A percentile compares a stretch with the other conserved stretches of the same genome.
phyloP scores from a whole-genome alignment of 2,329 filamentous ascomycete genomes.

The Aspergillus novoparasiticus region DNA sequence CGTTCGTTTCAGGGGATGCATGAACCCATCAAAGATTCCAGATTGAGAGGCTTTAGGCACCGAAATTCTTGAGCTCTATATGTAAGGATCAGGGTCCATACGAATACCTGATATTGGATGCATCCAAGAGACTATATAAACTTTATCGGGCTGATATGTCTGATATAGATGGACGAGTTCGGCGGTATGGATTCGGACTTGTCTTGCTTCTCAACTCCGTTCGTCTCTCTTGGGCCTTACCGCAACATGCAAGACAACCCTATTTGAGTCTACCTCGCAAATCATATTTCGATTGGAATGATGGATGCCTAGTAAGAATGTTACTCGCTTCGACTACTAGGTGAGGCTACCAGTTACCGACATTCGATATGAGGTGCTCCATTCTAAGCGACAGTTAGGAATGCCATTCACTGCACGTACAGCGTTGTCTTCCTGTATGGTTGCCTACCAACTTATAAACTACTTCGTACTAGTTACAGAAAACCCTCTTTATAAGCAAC shows the following conservation, averaged over 20 bases:
- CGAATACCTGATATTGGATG: not conserved
- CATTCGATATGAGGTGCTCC: not conserved
- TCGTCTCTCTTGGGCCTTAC: not conserved
- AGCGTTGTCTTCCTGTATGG: not conserved
- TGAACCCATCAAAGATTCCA: not conserved
- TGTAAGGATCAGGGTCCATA: not conserved
- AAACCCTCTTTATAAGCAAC: too few species aligned
- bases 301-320: not conserved
- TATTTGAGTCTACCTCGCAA: not conserved
- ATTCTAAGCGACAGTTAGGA: not conserved
- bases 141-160: not conserved
- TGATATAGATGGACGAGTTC: not conserved
- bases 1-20: not conserved
- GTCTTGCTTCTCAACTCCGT: not conserved
- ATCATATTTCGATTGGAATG: not conserved
- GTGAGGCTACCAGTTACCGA: not conserved
- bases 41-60: not conserved
- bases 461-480: not conserved
- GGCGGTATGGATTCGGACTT: not conserved
- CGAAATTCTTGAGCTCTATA: not conserved
- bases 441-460: not conserved
- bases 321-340: not conserved
- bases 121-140: not conserved
- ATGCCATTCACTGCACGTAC: not conserved
- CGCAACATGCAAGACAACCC: not conserved